A percentile compares a stretch with the other conserved stretches of the same genome.
These are phyloP conservation scores for Heliosperma pusillum DNA, from an alignment of 148 eudicot genomes.

Conservation along the genomic window DNA sequence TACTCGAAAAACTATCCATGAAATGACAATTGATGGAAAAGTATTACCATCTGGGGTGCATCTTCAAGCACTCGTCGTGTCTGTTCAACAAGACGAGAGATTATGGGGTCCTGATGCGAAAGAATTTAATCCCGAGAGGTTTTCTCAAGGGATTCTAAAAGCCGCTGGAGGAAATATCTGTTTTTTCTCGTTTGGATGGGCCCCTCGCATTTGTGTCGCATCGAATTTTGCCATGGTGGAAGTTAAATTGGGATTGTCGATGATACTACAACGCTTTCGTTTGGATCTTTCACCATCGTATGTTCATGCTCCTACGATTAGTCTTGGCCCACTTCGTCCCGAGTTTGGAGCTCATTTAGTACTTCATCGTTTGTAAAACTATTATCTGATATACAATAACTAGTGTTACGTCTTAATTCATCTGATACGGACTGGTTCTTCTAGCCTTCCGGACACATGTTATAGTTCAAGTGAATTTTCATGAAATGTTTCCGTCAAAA, in stretches of 20 bases:
- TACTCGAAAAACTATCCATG: constrained; percentile 2
- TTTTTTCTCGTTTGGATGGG: constrained; percentile 39
- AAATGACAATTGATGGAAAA: constrained; percentile 21
- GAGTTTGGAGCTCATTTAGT: constrained; percentile 32
- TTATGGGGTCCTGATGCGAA: constrained; percentile 41
- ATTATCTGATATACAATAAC: no score
- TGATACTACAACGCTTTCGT: constrained; percentile 30
- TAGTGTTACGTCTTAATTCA: no score
- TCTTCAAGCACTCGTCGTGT: constrained; percentile 6
- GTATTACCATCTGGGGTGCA: constrained; percentile 25
- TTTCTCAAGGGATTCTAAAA: constrained; percentile 32
- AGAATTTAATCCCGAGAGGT: constrained; percentile 37
- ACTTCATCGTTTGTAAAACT: constrained; percentile 12
- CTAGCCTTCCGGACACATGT: no score
- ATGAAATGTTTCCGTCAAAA: no score
- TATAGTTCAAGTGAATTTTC: no score
- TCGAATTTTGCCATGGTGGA: constrained; percentile 38
- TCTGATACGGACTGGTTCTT: no score
- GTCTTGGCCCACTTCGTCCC: constrained; percentile 35
- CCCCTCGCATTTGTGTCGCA: constrained; percentile 40
- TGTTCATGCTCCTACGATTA: constrained; percentile 30
- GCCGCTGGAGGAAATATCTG: constrained; percentile 22
- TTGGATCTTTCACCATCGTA: constrained; percentile 37
- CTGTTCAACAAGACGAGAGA: constrained; percentile 23
- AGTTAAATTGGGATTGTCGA: constrained; percentile 32